Evolutionary conservation across 2,329 filamentous ascomycete genomes (phyloP).

Genomic region (Periconia sp.): DNA sequence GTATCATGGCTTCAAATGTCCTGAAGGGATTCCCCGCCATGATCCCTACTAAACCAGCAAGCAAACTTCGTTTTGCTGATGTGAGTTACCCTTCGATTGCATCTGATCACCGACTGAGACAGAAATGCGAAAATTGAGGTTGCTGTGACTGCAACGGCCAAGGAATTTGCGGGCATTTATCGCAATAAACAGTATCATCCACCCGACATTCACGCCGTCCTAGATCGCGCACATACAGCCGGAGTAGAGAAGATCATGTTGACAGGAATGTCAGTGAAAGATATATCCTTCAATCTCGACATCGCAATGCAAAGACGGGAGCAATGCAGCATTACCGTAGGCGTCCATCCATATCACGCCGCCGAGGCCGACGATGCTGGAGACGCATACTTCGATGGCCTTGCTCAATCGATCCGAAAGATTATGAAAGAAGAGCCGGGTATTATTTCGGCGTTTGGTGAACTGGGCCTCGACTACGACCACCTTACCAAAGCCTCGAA

Average conservation of each 20-base stretch:
- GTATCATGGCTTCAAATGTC: too few species aligned
- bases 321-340: slow-evolving; percentile 54
- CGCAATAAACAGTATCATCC: slow-evolving; percentile 57
- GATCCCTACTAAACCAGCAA: too few species aligned
- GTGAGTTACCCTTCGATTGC: too few species aligned
- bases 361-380: slow-evolving; percentile 47
- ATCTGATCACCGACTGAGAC: too few species aligned
- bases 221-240: slow-evolving; percentile 50
- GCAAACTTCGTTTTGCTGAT: too few species aligned
- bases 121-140: too few species aligned
- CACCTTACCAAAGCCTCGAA: slow-evolving; percentile 52
- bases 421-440: slow-evolving; percentile 18
- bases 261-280: slow-evolving; percentile 48
- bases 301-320: slow-evolving; percentile 25
- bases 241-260: slow-evolving; percentile 51
- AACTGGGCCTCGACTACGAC: slow-evolving; percentile 60
- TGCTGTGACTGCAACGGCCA: slow-evolving; percentile 40
- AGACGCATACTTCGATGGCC: slow-evolving; percentile 31
- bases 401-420: slow-evolving; percentile 28
- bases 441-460: slow-evolving; percentile 55
- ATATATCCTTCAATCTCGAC: slow-evolving; percentile 41
- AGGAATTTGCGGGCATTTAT: slow-evolving; percentile 59
- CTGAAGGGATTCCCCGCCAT: too few species aligned
- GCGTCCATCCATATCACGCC: slow-evolving; percentile 60
- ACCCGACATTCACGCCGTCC: slow-evolving; percentile 51